These are phyloP conservation scores for Russula sp. DNA, from an alignment of 768 basidiomycete genomes.

Conservation along the genomic window DNA sequence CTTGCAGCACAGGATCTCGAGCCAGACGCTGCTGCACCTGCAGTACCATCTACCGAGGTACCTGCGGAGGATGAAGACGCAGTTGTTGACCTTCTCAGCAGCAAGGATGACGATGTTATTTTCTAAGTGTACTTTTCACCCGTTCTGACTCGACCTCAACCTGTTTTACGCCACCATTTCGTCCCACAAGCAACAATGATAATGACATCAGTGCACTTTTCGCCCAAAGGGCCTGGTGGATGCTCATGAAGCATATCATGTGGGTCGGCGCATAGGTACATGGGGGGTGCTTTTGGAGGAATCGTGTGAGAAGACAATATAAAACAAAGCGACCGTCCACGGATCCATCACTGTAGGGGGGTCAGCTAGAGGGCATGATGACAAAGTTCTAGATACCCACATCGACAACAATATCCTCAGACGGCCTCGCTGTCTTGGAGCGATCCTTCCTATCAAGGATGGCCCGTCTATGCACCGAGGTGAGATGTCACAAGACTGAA, in stretches of 20 bases:
- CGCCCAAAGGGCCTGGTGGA: background rate
- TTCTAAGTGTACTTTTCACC: slow-evolving; percentile 47
- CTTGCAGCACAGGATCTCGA: slow-evolving; percentile 20
- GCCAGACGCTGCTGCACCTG: background rate
- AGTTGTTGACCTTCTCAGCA: slow-evolving; percentile 63
- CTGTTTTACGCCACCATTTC: background rate
- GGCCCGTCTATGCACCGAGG: slow-evolving; percentile 50
- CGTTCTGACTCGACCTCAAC: slow-evolving; percentile 3
- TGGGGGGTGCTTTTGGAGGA: slow-evolving; percentile 45
- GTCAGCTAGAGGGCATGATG: slow-evolving; percentile 21
- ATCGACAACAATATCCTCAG: slow-evolving; percentile 69
- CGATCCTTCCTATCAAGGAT: slow-evolving; percentile 84
- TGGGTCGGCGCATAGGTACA: slow-evolving; percentile 59
- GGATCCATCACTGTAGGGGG: slow-evolving; percentile 34
- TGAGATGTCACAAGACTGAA: slow-evolving; percentile 7
- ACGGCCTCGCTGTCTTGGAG: slow-evolving; percentile 49
- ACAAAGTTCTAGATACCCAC: slow-evolving; percentile 40
- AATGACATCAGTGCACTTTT: background rate
- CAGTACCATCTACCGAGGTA: background rate
- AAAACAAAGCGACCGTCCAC: slow-evolving; percentile 27
- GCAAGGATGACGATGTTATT: slow-evolving; percentile 90
- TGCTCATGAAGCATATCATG: slow-evolving; percentile 52
- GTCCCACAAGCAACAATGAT: slow-evolving; percentile 1
- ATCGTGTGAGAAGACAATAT: slow-evolving; percentile 29
- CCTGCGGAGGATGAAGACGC: slow-evolving; percentile 28